Base-by-base conservation (phyloP, 352 stramenopile genomes). In the Phytopythium mirpurense region DNA sequence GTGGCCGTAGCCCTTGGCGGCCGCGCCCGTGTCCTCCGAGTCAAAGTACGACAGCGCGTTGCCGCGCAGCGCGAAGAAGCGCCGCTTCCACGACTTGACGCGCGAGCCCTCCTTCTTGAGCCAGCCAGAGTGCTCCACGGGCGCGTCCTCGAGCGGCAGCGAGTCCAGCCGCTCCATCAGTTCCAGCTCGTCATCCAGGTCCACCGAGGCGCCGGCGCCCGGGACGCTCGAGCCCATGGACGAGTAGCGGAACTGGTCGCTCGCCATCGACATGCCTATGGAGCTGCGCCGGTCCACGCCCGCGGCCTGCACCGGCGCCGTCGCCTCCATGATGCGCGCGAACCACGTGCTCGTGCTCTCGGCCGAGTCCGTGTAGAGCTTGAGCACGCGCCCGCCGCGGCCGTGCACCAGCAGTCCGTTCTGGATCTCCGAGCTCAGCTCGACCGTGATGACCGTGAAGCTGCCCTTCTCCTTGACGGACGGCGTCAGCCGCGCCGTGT, bases 391-490 rank as follows among this genome's bases (percentile, higher is more conserved):
- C 11, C 83, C 83, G 26, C 81, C 81, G 40, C 74, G 74, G 29
- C 83, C 83, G 56, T 93, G 80, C 52, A 93, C 78, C 21, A 93
- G 56, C 53, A 91, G 64, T 0, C 83, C 83, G 61, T 93, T 90
- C 67, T 91, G 79, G 48, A 93, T 86, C 53, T 90, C 81, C 0
- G 73, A 77, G 49, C 74, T 88, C 9, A 90, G 65, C 66, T 93
- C 83, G 38, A 87, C 78, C 34, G 83, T 92, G 63, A 93, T 91
- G 46, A 93, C 79, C 63, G 88, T 75, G 63, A 93, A 90, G 50
- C 70, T 85, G 34, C 83, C 83, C 37, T 90, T 90, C 51, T 82
- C 76, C 56, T 90, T 88, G 18, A 73, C 71, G n/a, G 63, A 69
- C 16, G 69, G 52, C 24, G 56, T 75, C 47, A 92, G 52, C 19